Evolutionary conservation across 2,329 filamentous ascomycete species (phyloP).

Genomic region (Aspergillus hiratsukae): DNA sequence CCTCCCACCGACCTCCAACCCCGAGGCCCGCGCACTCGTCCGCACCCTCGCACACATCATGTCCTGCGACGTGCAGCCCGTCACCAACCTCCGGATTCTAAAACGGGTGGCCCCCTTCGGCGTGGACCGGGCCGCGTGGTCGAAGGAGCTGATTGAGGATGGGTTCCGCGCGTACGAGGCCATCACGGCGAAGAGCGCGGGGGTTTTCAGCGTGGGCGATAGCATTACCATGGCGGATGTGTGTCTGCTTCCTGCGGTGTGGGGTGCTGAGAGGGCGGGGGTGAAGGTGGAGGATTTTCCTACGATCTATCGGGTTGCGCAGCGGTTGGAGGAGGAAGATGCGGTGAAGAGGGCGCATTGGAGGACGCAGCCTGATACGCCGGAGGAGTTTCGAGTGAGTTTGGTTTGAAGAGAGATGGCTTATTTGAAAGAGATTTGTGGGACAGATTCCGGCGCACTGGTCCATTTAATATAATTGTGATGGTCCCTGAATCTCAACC

Average conservation of each 20-base stretch:
- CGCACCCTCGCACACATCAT: conserved; percentile 54
- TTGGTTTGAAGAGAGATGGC: background rate
- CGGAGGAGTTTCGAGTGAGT: conserved; percentile 39
- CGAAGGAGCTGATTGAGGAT: conserved; percentile 46
- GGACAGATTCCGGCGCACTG: background rate
- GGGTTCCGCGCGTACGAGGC: conserved; percentile 57
- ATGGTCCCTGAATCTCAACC: background rate
- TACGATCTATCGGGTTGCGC: conserved; percentile 44
- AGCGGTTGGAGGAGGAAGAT: conserved; percentile 45
- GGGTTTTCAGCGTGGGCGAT: conserved; percentile 54
- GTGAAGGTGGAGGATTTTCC: conserved; percentile 51
- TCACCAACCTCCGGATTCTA: conserved; percentile 55
- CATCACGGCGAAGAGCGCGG: conserved; percentile 35
- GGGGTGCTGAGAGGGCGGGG: conserved; percentile 53
- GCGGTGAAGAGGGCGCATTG: conserved; percentile 53
- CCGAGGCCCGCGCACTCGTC: conserved; percentile 45
- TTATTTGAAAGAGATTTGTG: no score
- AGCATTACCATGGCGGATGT: conserved; percentile 55
- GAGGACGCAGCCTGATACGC: conserved; percentile 52
- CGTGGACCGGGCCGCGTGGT: conserved; percentile 47
- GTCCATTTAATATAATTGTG: background rate
- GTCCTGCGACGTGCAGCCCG: conserved; percentile 55
- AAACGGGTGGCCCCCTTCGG: conserved; percentile 46
- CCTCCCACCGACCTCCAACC: conserved; percentile 43
- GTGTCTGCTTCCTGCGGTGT: conserved; percentile 55